phyloP scores from a whole-genome alignment of 1,139 yeast species.

The Debaryomycetaceae sp. region DNA sequence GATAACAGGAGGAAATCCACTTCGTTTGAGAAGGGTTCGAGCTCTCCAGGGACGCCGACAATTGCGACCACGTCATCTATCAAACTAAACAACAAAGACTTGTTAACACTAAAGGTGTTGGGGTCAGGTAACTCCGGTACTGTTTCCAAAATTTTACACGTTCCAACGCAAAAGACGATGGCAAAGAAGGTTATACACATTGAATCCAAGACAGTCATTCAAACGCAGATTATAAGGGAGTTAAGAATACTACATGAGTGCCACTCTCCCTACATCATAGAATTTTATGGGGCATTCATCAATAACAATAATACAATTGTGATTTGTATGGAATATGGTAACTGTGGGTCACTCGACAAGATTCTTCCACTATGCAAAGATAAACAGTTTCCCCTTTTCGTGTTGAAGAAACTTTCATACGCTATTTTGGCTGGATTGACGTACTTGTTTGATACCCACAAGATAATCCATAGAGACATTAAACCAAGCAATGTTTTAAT shows the following conservation, averaged over 20 bases:
- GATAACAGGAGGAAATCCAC: constrained; percentile 6
- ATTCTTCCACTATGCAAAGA: constrained; percentile 54
- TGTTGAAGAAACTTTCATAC: constrained; percentile 70
- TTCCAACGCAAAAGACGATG: constrained; percentile 85
- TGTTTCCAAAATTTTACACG: constrained; percentile 82
- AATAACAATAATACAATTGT: constrained; percentile 64
- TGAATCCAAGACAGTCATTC: constrained; percentile 77
- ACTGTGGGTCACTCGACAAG: constrained; percentile 88
- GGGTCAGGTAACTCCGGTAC: constrained; percentile 96
- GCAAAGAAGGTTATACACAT: constrained; percentile 87
- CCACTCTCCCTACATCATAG: constrained; percentile 76
- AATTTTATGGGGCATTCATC: constrained; percentile 85
- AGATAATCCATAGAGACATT: constrained; percentile 88
- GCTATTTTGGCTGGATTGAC: constrained; percentile 79
- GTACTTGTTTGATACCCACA: constrained; percentile 75
- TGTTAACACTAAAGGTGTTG: constrained; percentile 69
- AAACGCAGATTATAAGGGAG: constrained; percentile 85
- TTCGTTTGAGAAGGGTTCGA: constrained; percentile 4
- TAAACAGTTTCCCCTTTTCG: constrained; percentile 52
- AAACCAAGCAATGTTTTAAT: constrained; percentile 73
- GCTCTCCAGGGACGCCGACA: constrained; percentile 20
- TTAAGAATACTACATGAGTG: constrained; percentile 89
- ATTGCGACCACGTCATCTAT: constrained; percentile 34
- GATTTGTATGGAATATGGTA: constrained; percentile 94
- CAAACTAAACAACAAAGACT: constrained; percentile 61